Percentiles rank a stretch among this genome's conserved stretches.
phyloP scores from a whole-genome alignment of 345 rosid genomes.

The Corchorus capsularis region DNA sequence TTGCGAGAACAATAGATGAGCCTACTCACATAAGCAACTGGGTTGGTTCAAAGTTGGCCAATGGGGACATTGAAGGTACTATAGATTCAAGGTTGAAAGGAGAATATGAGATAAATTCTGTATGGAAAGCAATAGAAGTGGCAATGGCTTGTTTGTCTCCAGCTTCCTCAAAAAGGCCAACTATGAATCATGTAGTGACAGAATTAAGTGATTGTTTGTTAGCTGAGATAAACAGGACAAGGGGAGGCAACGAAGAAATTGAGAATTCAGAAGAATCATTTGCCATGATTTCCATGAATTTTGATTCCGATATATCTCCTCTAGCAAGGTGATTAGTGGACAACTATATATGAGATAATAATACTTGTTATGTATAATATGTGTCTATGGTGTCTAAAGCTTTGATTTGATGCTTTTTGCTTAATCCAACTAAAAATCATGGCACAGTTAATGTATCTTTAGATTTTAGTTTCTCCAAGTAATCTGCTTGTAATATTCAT shows the following conservation, averaged over 20 bases:
- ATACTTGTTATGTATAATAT: too few species aligned
- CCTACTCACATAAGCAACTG: constrained; percentile 22
- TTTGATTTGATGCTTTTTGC: too few species aligned
- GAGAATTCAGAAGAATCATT: too few species aligned
- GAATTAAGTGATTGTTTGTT: background rate
- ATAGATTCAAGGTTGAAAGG: constrained; percentile 11
- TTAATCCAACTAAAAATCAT: too few species aligned
- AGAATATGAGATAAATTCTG: constrained; percentile 3
- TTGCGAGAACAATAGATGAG: constrained; percentile 26
- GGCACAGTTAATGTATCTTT: too few species aligned
- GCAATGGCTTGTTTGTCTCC: constrained; percentile 16
- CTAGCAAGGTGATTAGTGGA: too few species aligned
- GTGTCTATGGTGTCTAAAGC: too few species aligned
- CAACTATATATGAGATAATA: too few species aligned
- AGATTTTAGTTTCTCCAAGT: too few species aligned
- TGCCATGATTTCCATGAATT: too few species aligned
- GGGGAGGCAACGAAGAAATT: background rate
- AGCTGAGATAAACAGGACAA: background rate
- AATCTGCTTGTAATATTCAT: too few species aligned
- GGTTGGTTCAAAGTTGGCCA: background rate
- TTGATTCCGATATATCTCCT: too few species aligned
- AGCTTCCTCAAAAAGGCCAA: background rate
- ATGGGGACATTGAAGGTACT: background rate
- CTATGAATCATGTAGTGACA: background rate
- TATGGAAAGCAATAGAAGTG: constrained; percentile 1